A percentile compares a stretch with the other conserved stretches of the same genome.
These are phyloP conservation scores for Crataegus laevigata DNA, from an alignment of 306 rosid genomes.

Conservation along the genomic window DNA sequence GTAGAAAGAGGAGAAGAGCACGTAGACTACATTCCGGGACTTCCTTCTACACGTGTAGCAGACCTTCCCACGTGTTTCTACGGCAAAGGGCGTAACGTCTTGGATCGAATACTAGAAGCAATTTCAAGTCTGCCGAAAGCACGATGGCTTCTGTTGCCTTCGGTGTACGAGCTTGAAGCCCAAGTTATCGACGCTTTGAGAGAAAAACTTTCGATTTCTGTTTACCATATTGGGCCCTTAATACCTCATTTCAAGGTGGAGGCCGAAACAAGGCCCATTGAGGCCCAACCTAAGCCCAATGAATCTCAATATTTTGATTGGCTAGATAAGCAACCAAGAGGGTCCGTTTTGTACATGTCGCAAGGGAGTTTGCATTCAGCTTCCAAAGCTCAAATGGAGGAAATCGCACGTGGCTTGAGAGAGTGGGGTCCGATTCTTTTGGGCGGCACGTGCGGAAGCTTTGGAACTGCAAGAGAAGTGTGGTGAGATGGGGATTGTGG, in stretches of 20 bases:
- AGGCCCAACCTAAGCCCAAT: no score
- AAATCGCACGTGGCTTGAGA: slow-evolving; percentile 33
- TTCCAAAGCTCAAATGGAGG: slow-evolving; percentile 40
- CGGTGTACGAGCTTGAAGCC: slow-evolving; percentile 39
- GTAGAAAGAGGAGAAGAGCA: background rate
- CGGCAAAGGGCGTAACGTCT: background rate
- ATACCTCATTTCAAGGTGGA: slow-evolving; percentile 22
- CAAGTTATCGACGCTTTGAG: slow-evolving; percentile 24
- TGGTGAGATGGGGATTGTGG: slow-evolving; percentile 24
- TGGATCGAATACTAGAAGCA: slow-evolving; percentile 17
- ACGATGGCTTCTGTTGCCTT: slow-evolving; percentile 29
- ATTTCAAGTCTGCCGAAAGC: slow-evolving; percentile 15
- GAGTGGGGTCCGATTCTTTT: slow-evolving; percentile 25
- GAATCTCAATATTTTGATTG: slow-evolving; percentile 18
- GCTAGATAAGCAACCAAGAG: slow-evolving; percentile 33
- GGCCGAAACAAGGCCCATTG: background rate
- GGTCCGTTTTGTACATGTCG: slow-evolving; percentile 44
- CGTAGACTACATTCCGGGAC: slow-evolving; percentile 5
- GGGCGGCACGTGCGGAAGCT: slow-evolving; percentile 46
- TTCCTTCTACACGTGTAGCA: slow-evolving; percentile 1
- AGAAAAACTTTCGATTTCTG: slow-evolving; percentile 4
- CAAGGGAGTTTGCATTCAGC: slow-evolving; percentile 45
- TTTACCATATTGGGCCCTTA: slow-evolving; percentile 38
- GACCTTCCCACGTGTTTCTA: slow-evolving; percentile 27
- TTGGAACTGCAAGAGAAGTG: slow-evolving; percentile 1